These are phyloP conservation scores for Pleurotus djamor DNA, from an alignment of 768 basidiomycete species.

Conservation along the genomic window DNA sequence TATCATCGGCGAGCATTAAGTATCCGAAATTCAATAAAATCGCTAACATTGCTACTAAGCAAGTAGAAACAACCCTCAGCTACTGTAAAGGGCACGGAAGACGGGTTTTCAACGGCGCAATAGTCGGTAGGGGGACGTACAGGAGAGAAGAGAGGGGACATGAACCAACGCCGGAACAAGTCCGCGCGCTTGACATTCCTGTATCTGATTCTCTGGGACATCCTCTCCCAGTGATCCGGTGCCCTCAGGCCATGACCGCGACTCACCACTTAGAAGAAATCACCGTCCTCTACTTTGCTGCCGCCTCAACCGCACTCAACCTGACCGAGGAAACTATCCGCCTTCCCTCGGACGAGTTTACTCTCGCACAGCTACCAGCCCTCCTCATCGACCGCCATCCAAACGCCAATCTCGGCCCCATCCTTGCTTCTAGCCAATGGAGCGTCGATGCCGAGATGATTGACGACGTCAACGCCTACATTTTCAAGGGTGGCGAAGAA, in stretches of 20 bases:
- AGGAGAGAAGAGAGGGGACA: no score
- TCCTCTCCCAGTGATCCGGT: no score
- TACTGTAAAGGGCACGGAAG: no score
- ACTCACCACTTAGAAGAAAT: constrained; percentile 20
- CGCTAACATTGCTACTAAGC: no score
- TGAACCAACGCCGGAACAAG: background rate
- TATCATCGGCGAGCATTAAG: no score
- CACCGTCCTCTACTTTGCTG: constrained; percentile 55
- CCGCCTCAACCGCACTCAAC: constrained; percentile 70
- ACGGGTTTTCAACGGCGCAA: no score
- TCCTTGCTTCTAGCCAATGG: constrained; percentile 68
- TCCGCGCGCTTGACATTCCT: background rate
- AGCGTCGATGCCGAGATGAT: constrained; percentile 84
- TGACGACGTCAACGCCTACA: constrained; percentile 45
- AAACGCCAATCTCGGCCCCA: constrained; percentile 41
- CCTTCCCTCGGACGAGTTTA: constrained; percentile 43
- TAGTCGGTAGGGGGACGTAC: no score
- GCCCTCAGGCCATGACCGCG: background rate
- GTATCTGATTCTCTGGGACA: background rate
- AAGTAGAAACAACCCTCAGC: no score
- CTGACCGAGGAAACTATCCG: constrained; percentile 49
- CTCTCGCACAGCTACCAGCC: constrained; percentile 45
- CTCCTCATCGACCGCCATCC: constrained; percentile 58
- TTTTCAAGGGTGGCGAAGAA: constrained; percentile 69
- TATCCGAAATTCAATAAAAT: no score